phyloP scores from a whole-genome alignment of 148 eudicot species.

The Cornus kousa region DNA sequence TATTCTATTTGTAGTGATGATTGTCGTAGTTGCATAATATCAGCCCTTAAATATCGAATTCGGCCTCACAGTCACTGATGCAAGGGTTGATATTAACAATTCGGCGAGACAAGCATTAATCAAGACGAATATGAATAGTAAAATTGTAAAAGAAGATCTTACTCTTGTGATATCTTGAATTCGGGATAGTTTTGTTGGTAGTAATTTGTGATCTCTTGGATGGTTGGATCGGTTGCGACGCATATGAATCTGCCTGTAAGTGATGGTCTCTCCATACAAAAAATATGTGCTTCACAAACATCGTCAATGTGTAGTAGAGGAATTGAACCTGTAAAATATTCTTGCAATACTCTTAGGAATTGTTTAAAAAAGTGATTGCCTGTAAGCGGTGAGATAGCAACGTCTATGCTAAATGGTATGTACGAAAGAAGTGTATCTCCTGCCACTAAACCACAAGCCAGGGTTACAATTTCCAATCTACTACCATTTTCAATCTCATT shows the following conservation, averaged over 20 bases:
- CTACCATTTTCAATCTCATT: slow-evolving; percentile 8
- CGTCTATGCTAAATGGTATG: slow-evolving; percentile 5
- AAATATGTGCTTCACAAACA: slow-evolving; percentile 48
- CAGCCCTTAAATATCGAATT: too few species aligned
- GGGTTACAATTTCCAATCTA: slow-evolving; percentile 33
- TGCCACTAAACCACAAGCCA: slow-evolving; percentile 47
- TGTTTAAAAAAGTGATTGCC: background rate
- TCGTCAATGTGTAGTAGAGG: slow-evolving; percentile 55
- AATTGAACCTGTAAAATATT: slow-evolving; percentile 31
- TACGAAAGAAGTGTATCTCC: slow-evolving; percentile 41
- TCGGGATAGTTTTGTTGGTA: background rate
- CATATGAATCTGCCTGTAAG: slow-evolving; percentile 38
- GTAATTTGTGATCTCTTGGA: background rate
- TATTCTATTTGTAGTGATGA: too few species aligned
- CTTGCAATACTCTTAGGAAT: slow-evolving; percentile 27
- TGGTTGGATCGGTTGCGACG: slow-evolving; percentile 2
- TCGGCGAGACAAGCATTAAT: too few species aligned
- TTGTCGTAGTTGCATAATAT: too few species aligned
- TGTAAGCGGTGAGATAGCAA: slow-evolving; percentile 20
- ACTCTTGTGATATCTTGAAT: background rate
- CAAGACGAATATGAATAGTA: too few species aligned
- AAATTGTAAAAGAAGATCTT: background rate
- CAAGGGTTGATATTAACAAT: too few species aligned
- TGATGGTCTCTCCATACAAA: slow-evolving; percentile 40
- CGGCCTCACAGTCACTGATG: too few species aligned